Evolutionary conservation across 352 stramenopile genomes (phyloP), one percentile per base, ranked within the genome.

Genomic region (Globisporangium solare): DNA sequence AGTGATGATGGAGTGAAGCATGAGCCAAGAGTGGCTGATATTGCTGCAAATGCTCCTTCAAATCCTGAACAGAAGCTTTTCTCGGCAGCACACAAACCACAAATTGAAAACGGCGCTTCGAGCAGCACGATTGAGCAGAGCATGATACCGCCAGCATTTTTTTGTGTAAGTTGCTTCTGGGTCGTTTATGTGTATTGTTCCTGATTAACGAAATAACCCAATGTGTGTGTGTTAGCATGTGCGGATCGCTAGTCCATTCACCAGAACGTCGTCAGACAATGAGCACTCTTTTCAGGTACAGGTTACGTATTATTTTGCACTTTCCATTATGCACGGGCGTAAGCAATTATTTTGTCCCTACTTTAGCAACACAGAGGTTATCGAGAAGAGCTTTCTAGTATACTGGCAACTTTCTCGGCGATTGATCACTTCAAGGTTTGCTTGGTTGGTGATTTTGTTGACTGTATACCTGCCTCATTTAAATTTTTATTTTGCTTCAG

Each of bases 361-460:
- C 37, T 63, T 7, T 37, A 56, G 53, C 59, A 45, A 22, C 32
- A 54, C 0, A 52, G 69, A 22, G 68, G 77, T 32, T 82, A 74
- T 24, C 62, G 61, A 32, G 78, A 86, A 54, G 74, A 85, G 39
- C 63, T 88, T n/a, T 71, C 74, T 1, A 66, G 70, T 47, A 65
- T 78, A 48, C 62, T 88, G 18, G 66, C 67, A 7, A 39, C 40
- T 21, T 77, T 88, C 37, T 63, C 68, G 18, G 64, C 64, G 20
- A 63, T 86, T 50, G 63, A 69, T 17, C 57, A 56, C 0, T 71
- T 89, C 54, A 58, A 77, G 39, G 78, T 88, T 55, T 24, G 57
- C 21, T 47, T 18, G 32, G 17, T 39, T 48, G 11, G 39, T 43
- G 17, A 18, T 43, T 49, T 8, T n/a, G 47, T 43, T 20, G 22